Evolutionary conservation across 441 rosid species (phyloP).

Genomic region (Monsonia emarginata): DNA sequence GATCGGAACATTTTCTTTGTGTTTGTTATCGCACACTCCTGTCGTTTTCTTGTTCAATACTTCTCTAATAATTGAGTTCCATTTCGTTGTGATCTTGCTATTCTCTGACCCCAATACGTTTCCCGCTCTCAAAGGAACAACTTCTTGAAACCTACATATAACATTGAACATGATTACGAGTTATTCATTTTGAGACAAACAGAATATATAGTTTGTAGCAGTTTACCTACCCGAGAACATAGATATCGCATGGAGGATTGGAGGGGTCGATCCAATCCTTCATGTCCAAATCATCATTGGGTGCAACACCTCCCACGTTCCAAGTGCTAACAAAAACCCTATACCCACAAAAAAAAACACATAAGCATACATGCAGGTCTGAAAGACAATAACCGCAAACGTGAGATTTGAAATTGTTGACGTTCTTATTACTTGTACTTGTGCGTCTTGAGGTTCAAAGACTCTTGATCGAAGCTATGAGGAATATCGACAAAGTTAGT

Average conservation of each 20-base stretch:
- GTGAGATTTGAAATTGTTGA: not conserved
- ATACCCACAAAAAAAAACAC: not conserved
- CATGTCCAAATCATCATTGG: constrained; percentile 40
- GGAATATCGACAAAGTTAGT: constrained; percentile 15
- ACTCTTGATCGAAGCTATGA: constrained; percentile 23
- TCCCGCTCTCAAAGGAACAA: constrained; percentile 64
- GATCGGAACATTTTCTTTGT: not conserved
- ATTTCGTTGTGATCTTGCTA: constrained; percentile 36
- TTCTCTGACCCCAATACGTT: constrained; percentile 62
- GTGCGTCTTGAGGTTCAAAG: constrained; percentile 26
- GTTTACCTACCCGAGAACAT: constrained; percentile 57
- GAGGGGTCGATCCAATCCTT: constrained; percentile 41
- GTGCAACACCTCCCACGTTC: constrained; percentile 74
- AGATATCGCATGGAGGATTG: constrained; percentile 43
- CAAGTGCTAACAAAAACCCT: constrained; percentile 70
- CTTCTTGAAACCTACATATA: constrained; percentile 58
- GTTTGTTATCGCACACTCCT: not conserved
- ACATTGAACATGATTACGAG: too few relatives aligned
- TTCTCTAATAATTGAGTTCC: constrained; percentile 52
- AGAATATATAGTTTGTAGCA: not conserved
- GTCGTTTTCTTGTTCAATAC: constrained; percentile 29
- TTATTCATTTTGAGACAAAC: too few relatives aligned
- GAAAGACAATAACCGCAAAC: not conserved
- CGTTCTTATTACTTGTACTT: constrained; percentile 38
- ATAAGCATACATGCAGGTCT: not conserved